Evolutionary conservation across 768 basidiomycete species (phyloP), one percentile per base, ranked within the genome.

Genomic region (Lentinula lateritia): DNA sequence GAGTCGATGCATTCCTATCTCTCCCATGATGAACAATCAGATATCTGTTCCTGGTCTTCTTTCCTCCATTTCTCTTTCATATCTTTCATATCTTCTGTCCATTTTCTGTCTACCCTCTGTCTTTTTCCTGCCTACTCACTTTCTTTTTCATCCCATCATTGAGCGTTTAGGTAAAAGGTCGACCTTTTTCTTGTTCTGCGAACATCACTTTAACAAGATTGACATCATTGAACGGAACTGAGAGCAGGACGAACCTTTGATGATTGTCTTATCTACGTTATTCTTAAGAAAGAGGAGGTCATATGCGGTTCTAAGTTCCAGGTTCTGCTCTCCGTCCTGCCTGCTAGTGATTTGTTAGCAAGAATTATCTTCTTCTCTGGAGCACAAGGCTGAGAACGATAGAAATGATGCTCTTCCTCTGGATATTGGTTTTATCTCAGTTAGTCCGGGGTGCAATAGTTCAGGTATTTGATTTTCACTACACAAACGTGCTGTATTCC

Each of bases 181-280:
- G 13, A 39, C 13, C 1, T 39, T 39, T 39, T 39, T 39, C 9
- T 39, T 39, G 38, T 13, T 39, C 38, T 39, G 7, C 9, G 38
- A 8, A 9, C 38, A 9, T 8, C 13, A 39, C 38, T 39, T 8
- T 8, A 9, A 39, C 38, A 39, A 28, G 28, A 28, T 28, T 28
- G 28, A 28, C 28, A 28, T 28, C 28, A 28, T 28, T 28, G 28
- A 28, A 28, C 28, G 28, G 28, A 28, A 28, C 28, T 28, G 28
- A 46, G 57, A 35, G 63, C 46, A 8, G 46, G 39, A 16, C 34
- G 13, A 16, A 46, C 60, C 3, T 16, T 50, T 45, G 60, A 42
- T 32, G 66, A 66, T 46, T 66, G 64, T 61, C 52, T 65, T 68
- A 64, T 62, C 62, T 42, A 68, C 66, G 48, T 38, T 45, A 50